phyloP scores from a whole-genome alignment of 2,329 filamentous ascomycete species.

The Calonectria fujianensis region DNA sequence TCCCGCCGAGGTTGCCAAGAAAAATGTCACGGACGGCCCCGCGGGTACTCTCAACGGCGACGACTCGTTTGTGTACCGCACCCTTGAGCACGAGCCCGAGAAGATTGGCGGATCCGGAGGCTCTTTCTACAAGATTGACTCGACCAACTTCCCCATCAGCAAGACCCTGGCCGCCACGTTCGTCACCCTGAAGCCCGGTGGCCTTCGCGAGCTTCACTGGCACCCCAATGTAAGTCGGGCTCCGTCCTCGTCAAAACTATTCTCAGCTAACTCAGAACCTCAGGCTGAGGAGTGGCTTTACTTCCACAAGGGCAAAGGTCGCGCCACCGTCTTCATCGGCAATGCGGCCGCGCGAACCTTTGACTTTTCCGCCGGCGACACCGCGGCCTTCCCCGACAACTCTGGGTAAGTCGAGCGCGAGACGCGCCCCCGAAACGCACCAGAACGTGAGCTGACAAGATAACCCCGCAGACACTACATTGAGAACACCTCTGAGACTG shows the following conservation, averaged over 20 bases:
- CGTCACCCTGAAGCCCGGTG: constrained; percentile 78
- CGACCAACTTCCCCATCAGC: constrained; percentile 79
- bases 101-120: constrained; percentile 77
- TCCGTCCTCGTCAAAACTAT: neutral
- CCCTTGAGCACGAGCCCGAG: constrained; percentile 73
- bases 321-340: constrained; percentile 80
- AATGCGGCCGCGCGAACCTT: constrained; percentile 78
- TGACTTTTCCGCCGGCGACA: constrained; percentile 80
- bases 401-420: constrained; percentile 63
- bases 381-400: constrained; percentile 81
- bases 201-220: constrained; percentile 81
- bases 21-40: constrained; percentile 61
- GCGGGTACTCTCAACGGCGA: constrained; percentile 72
- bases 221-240: constrained; percentile 74
- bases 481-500: constrained; percentile 78
- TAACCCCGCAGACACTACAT: constrained; percentile 74
- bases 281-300: constrained; percentile 83
- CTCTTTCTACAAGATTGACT: constrained; percentile 78
- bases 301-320: constrained; percentile 77
- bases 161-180: constrained; percentile 80
- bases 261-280: constrained; percentile 19
- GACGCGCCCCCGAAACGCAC: neutral
- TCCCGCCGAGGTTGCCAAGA: constrained; percentile 71
- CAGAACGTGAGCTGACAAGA: neutral
- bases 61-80: constrained; percentile 77